These are phyloP conservation scores for Triglochin maritima DNA, from an alignment of 106 monocot species.

Conservation along the genomic window DNA sequence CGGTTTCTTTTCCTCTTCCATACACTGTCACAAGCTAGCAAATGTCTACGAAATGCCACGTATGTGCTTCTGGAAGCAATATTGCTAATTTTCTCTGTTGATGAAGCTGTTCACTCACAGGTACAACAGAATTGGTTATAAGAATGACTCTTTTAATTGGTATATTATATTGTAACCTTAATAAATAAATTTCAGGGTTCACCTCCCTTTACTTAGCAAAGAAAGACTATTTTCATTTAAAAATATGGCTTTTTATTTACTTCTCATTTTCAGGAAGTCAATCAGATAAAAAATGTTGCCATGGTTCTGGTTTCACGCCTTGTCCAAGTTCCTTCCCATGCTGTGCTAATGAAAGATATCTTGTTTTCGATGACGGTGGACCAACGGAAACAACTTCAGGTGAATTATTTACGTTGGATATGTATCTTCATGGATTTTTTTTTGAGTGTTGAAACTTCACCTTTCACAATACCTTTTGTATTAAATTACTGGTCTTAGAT, in stretches of 20 bases:
- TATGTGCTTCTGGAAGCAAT: conserved; percentile 64
- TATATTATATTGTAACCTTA: no score
- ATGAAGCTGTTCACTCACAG: conserved; percentile 36
- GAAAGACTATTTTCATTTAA: background rate
- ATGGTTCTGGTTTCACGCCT: conserved; percentile 67
- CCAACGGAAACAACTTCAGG: conserved; percentile 72
- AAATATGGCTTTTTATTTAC: background rate
- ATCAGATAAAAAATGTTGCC: conserved; percentile 44
- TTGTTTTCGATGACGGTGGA: conserved; percentile 55
- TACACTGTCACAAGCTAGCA: conserved; percentile 47
- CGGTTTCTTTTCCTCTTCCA: conserved; percentile 62
- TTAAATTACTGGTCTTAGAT: no score
- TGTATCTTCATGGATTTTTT: no score
- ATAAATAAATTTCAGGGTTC: no score
- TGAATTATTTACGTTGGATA: conserved; percentile 3
- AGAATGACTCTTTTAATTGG: no score
- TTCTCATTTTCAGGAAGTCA: conserved; percentile 33
- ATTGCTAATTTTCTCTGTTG: conserved; percentile 44
- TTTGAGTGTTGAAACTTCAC: no score
- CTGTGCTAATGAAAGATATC: conserved; percentile 55
- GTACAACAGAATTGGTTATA: conserved; percentile 14
- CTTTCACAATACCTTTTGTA: no score
- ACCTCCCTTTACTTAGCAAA: background rate
- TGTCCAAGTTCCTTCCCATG: conserved; percentile 63
- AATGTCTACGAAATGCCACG: conserved; percentile 23